Evolutionary conservation across 139 green algal genomes (phyloP), one percentile per base, ranked within the genome.

Genomic region (Chlamydomonas incerta): DNA sequence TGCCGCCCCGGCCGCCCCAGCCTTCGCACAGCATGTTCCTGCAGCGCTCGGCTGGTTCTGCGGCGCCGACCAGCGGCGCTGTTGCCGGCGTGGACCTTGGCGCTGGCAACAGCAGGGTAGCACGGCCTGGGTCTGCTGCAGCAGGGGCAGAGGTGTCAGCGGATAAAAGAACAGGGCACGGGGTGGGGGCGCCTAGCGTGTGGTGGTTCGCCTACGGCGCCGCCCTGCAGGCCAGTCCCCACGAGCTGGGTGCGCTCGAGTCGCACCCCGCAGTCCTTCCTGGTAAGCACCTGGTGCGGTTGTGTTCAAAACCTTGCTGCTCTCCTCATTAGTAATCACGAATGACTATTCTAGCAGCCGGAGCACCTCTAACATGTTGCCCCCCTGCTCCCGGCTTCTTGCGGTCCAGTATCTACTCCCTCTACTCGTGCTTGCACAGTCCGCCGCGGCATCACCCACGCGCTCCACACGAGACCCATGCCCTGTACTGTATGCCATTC

Each of bases 201-300:
- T 95, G 92, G 91, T 90, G 91, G 65, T 95, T 96, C 85, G 88
- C 91, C 4, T 96, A 90, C 60, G 93, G 93, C 2, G 92, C 90
- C 14, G 74, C 74, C 21, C 34, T 81, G 55, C 33, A 26, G 9
- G 74, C 74, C 10, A 18, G n/a, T 0, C 34, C 57, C 23, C 24
- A 57, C 21, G 57, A 70, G 57, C 47, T 81, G 24, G 74, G 74
- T 5, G 74, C 74, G 2, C 3, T 81, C 3, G 10, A 20, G 34
- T 81, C 74, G 23, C 23, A 41, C 5, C 11, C 74, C 0, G 74
- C 74, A 13, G 4, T n/a, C 10, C n/a, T 70, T 8, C 13, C 28
- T 58, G 57, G 74, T 81, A 34, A 0, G 73, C 50, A 57, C 50
- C 10, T 10, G 11, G 50, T 57, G 50, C 50, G 50, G 50, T 57